Evolutionary conservation across 2,329 filamentous ascomycete genomes (phyloP), one percentile per base, ranked within the genome.

Genomic region (Orbilia quercus): DNA sequence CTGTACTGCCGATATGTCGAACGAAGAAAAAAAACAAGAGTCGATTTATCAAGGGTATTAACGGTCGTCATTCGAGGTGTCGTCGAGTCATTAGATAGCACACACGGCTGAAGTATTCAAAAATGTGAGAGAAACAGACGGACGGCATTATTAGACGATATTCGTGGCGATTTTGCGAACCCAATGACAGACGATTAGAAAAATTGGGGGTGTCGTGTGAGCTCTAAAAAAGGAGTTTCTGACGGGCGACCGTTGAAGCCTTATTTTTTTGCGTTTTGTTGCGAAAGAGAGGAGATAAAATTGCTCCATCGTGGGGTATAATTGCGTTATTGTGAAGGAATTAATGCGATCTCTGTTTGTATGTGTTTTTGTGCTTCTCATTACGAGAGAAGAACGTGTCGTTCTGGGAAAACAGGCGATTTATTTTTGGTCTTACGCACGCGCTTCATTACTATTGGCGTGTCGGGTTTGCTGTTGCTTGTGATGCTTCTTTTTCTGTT

Each of bases 231-330:
- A 57, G 31, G 36, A 14, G 14, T 12, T 38, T 57, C 25, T 47
- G 23, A 50, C 20, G 28, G 57, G 59, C 58, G 47, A 57, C 67
- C 45, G 67, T 59, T 59, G 59, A 58, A 54, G 14, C 12, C 28
- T 31, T 31, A 31, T 31, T 31, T 31, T 31, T 31, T n/a, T n/a
- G n/a, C n/a, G n/a, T n/a, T 31, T 31, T 40, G 36, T 20, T 50
- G 47, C 25, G 44, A 18, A 45, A 44, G 53, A 53, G 18, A 25
- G 5, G 45, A 69, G 58, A 42, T 48, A 42, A 34, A 28, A 53
- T 73, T 51, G 60, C 63, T 62, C 38, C 53, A 73, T 66, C 55
- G 60, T 65, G 69, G 60, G 69, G 69, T 73, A 62, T 60, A 57
- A 73, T 73, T 48, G 69, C 69, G 69, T 66, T 66, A 66, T 66